Conservation (phyloP, 1,284 basidiomycete species). For the Leccinum huronense region DNA sequence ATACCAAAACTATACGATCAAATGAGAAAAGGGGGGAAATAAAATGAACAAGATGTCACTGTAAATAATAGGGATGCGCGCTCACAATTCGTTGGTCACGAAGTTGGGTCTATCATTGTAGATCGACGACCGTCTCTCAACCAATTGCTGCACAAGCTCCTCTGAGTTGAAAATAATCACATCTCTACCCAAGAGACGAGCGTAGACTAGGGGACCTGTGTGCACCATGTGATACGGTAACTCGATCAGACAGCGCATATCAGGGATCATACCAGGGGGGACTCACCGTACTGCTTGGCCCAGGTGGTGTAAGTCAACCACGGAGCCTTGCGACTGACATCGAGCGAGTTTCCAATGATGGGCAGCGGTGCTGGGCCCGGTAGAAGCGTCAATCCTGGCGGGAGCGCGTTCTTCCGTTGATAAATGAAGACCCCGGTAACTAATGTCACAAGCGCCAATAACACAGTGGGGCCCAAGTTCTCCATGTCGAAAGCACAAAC, state of each 20-base stretch:
- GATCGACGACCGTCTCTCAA: constrained; percentile 26
- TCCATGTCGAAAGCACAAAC: neutral
- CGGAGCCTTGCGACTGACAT: neutral
- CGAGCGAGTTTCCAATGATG: constrained; percentile 9
- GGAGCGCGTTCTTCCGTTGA: neutral
- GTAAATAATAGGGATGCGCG: neutral
- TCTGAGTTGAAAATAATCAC: constrained; percentile 27
- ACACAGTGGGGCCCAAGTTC: neutral
- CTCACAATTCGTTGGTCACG: constrained; percentile 14
- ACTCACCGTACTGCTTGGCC: constrained; percentile 11
- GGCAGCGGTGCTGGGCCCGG: constrained; percentile 13
- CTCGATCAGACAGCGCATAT: neutral
- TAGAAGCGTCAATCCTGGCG: constrained; percentile 4
- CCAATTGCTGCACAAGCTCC: constrained; percentile 21
- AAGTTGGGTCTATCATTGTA: constrained; percentile 25
- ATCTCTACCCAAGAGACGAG: constrained; percentile 15
- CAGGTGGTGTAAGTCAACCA: constrained; percentile 14
- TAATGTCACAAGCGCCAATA: neutral
- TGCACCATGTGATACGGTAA: neutral
- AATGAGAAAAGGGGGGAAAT: neutral
- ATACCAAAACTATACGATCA: constrained; percentile 6
- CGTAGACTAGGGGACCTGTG: constrained; percentile 10
- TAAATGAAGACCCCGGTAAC: neutral
- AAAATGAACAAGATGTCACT: neutral
- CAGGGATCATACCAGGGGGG: neutral